Conservation (phyloP, 2,329 filamentous ascomycete species). For the Calycina marina region DNA sequence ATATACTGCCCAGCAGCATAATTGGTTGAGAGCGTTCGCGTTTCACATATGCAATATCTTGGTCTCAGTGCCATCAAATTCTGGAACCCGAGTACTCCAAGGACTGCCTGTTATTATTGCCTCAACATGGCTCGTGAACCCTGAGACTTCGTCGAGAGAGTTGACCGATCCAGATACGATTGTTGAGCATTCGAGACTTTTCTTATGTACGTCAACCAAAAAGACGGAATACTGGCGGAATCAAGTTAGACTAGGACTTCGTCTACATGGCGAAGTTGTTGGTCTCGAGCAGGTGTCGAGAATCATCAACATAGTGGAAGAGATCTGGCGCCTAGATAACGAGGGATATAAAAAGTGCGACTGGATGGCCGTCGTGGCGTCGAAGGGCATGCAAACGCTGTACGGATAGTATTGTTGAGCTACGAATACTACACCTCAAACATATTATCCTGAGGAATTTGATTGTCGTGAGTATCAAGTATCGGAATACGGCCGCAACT, state of each 20-base stretch:
- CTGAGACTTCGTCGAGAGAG: not conserved
- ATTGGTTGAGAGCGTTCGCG: not conserved
- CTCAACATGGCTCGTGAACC: constrained; percentile 4
- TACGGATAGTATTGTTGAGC: no score
- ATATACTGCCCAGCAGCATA: constrained; percentile 2
- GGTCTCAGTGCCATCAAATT: constrained; percentile 3
- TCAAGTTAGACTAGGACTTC: constrained; percentile 1
- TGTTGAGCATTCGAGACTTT: not conserved
- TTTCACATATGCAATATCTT: constrained; percentile 3
- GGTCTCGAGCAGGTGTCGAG: constrained; percentile 6
- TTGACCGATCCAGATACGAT: not conserved
- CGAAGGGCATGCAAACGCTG: constrained; percentile 5
- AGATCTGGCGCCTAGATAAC: constrained; percentile 5
- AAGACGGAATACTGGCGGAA: not conserved
- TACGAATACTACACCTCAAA: no score
- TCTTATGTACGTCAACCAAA: not conserved
- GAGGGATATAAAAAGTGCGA: constrained; percentile 2
- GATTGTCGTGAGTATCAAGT: no score
- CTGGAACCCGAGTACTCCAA: constrained; percentile 5
- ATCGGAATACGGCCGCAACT: no score
- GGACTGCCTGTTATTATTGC: constrained; percentile 5
- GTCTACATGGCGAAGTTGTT: constrained; percentile 3
- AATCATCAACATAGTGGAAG: constrained; percentile 5
- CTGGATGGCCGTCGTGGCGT: constrained; percentile 6
- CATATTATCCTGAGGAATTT: no score